Evolutionary conservation across 2,329 filamentous ascomycete genomes (phyloP).

Genomic region (Fusarium praegraminearum): DNA sequence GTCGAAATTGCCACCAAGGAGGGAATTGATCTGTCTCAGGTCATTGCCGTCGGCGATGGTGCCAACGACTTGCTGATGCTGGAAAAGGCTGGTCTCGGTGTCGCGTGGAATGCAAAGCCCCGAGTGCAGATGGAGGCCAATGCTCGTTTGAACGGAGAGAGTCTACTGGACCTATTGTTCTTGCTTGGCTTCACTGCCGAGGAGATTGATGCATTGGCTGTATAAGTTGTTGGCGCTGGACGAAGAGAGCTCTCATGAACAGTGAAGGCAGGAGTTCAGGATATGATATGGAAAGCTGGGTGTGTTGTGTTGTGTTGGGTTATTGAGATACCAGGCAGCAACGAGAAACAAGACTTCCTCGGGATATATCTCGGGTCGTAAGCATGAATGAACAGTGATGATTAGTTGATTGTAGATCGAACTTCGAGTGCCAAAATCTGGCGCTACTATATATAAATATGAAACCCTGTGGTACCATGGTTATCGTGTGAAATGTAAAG

Average conservation of each 20-base stretch:
- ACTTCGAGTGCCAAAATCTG: neutral
- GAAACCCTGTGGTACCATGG: too few species aligned
- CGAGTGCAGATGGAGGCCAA: slow-evolving; percentile 82
- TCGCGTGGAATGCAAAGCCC: slow-evolving; percentile 88
- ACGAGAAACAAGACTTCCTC: slow-evolving; percentile 18
- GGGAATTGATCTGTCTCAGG: slow-evolving; percentile 72
- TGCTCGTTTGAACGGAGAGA: slow-evolving; percentile 77
- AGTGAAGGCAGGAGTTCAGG: slow-evolving; percentile 25
- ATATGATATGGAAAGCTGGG: slow-evolving; percentile 30
- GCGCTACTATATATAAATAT: neutral
- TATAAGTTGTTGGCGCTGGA: slow-evolving; percentile 27
- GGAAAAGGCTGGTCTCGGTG: slow-evolving; percentile 77
- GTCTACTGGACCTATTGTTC: slow-evolving; percentile 77
- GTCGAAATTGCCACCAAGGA: slow-evolving; percentile 77
- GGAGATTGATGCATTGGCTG: slow-evolving; percentile 59
- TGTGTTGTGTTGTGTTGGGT: slow-evolving; percentile 41
- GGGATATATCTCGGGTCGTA: slow-evolving; percentile 2
- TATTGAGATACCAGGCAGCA: slow-evolving; percentile 42
- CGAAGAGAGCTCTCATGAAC: slow-evolving; percentile 18
- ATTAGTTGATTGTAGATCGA: neutral
- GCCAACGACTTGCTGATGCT: slow-evolving; percentile 89
- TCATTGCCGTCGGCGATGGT: slow-evolving; percentile 82
- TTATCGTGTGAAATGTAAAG: neutral
- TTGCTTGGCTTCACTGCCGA: slow-evolving; percentile 78
- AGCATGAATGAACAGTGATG: neutral